These are phyloP conservation scores for Blastocystis sp. DNA, from an alignment of 352 stramenopile genomes.

Conservation along the genomic window DNA sequence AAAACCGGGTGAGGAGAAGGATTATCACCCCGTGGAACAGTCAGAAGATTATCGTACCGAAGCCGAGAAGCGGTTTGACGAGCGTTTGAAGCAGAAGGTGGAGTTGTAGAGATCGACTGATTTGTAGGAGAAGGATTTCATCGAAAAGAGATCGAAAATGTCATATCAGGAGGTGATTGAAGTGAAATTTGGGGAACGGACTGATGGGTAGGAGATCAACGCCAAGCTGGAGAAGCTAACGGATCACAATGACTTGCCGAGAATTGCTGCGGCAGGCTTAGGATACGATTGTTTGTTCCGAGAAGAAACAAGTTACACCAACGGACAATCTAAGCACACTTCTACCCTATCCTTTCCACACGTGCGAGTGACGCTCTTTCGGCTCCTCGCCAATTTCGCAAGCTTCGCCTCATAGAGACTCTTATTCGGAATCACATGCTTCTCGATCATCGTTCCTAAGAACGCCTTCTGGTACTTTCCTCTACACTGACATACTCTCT, in stretches of 20 bases:
- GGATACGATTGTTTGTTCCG: constrained; percentile 6
- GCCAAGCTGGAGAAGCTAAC: constrained; percentile 43
- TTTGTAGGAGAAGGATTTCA: constrained; percentile 50
- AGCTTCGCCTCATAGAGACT: not conserved
- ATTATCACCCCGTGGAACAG: constrained; percentile 40
- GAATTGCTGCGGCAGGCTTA: constrained; percentile 47
- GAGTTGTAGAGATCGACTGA: not conserved
- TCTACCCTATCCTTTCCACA: not conserved
- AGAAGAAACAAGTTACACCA: not conserved
- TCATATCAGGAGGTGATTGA: constrained; percentile 44
- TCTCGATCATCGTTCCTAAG: not conserved
- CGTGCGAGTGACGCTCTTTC: not conserved
- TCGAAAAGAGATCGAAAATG: constrained; percentile 46
- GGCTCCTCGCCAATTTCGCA: not conserved
- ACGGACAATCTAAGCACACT: not conserved
- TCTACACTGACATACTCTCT: not conserved
- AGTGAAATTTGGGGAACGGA: not conserved
- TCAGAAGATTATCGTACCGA: constrained; percentile 37
- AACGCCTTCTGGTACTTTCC: not conserved
- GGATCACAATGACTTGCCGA: constrained; percentile 52
- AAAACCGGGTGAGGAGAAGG: constrained; percentile 40
- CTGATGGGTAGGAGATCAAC: constrained; percentile 43
- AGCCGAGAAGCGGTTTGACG: constrained; percentile 45
- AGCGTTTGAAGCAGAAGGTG: constrained; percentile 28
- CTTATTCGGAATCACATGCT: constrained; percentile 20